Evolutionary conservation across 2,329 filamentous ascomycete genomes (phyloP), one percentile per base, ranked within the genome.

Genomic region (Fusarium setosum): DNA sequence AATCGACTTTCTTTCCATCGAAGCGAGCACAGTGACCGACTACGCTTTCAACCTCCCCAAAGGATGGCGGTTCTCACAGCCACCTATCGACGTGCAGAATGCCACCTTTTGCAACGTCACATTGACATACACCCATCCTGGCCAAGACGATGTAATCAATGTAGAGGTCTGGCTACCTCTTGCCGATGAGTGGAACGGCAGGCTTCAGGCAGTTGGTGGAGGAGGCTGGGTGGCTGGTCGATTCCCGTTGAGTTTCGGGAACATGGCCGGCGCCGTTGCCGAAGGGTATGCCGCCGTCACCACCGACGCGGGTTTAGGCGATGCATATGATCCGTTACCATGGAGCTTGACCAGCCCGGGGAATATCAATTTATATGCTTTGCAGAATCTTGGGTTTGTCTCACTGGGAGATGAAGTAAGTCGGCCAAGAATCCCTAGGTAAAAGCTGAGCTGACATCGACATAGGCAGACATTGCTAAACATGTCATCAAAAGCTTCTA

Each of bases 61-160:
- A 38, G 55, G 29, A n/a, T 52, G 40, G 31, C 32, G 47, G 9
- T 57, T 51, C 37, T 42, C 49, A 12, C 51, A 60, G 11, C 60
- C 57, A 17, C 32, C 47, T 1, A 15, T 60, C 6, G 31, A 40
- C 6, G 41, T 61, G 5, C 31, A 41, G 3, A 49, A 53, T 26
- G 55, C 48, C 37, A 55, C 45, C 5, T 67, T 67, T 11, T 67
- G 63, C 29, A 67, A 64, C 21, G 57, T 67, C 9, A 67, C 63
- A 3, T 35, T 67, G 15, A 61, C 40, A 6, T 67, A 67, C 29
- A 65, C 63, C 1, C 61, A 67, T 20, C 53, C 61, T 5, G 61
- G 61, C 9, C 61, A 65, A 18, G 31, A 59, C 18, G 61, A 67
- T 32, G 42, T 21, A 11, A 50, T 67, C 7, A 48, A 61, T 17